These are phyloP conservation scores for Parascedosporium putredinis DNA, from an alignment of 2,329 filamentous ascomycete species.

Conservation along the genomic window DNA sequence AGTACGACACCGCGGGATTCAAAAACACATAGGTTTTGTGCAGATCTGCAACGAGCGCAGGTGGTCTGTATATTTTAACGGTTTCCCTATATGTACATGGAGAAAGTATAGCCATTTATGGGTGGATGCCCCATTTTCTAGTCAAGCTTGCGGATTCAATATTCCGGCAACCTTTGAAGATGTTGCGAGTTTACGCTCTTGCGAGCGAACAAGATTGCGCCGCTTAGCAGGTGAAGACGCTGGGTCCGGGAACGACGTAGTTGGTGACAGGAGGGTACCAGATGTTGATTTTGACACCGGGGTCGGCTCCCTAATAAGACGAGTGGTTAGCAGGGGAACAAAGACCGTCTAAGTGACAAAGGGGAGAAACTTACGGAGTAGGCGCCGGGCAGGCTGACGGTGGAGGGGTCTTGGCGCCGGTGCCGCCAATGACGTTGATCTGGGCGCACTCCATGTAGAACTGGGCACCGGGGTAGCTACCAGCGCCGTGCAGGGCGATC, in stretches of 20 bases:
- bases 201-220: not conserved
- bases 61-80: too few species aligned
- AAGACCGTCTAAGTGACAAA: not conserved
- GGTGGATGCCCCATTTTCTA: too few species aligned
- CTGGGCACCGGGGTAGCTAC: constrained; percentile 32
- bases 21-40: too few species aligned
- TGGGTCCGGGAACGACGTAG: constrained; percentile 18
- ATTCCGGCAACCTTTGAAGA: not conserved
- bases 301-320: constrained; percentile 15
- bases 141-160: too few species aligned
- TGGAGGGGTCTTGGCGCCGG: constrained; percentile 16
- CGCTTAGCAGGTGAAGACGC: constrained; percentile 16
- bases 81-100: too few species aligned
- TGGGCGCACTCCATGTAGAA: constrained; percentile 33
- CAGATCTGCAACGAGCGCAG: too few species aligned
- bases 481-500: constrained; percentile 43
- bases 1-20: too few species aligned
- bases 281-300: constrained; percentile 18
- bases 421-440: constrained; percentile 25
- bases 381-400: constrained; percentile 20
- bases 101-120: too few species aligned
- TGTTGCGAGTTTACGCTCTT: not conserved
- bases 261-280: constrained; percentile 17
- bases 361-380: constrained; percentile 12
- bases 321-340: not conserved